phyloP scores from a whole-genome alignment of 768 basidiomycete species.

The Amanita inopinata region DNA sequence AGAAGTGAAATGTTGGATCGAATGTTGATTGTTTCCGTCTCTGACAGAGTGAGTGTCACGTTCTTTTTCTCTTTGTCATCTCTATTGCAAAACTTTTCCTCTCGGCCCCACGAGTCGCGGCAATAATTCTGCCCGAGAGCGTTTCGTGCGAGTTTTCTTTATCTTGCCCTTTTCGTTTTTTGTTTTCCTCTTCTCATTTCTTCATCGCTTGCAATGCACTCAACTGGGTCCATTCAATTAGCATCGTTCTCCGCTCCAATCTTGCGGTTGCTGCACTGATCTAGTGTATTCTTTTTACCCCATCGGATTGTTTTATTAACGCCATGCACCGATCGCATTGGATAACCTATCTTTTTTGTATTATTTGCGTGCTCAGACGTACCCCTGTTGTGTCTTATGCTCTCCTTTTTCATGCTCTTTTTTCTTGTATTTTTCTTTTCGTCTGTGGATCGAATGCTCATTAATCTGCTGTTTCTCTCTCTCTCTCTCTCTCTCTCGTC shows the following conservation, averaged over 20 bases:
- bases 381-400: too few relatives aligned
- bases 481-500: too few relatives aligned
- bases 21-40: slow-evolving; percentile 10
- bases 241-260: slow-evolving; percentile 60
- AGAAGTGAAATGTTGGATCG: not conserved
- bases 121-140: not conserved
- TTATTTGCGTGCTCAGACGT: too few relatives aligned
- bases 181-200: too few relatives aligned
- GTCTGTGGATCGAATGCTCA: not conserved
- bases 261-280: slow-evolving; percentile 60
- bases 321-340: too few relatives aligned
- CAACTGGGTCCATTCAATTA: slow-evolving; percentile 15
- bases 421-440: slow-evolving; percentile 10
- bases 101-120: not conserved
- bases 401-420: too few relatives aligned
- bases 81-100: too few relatives aligned
- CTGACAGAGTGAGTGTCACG: slow-evolving; percentile 54
- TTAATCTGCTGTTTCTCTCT: not conserved
- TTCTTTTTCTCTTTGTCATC: slow-evolving; percentile 18
- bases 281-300: too few relatives aligned
- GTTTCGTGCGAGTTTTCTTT: slow-evolving; percentile 15
- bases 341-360: too few relatives aligned
- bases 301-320: too few relatives aligned
- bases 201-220: slow-evolving; percentile 20
- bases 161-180: slow-evolving; percentile 14